Conservation (phyloP, 805 yeast species). For the Torulaspora maleeae region DNA sequence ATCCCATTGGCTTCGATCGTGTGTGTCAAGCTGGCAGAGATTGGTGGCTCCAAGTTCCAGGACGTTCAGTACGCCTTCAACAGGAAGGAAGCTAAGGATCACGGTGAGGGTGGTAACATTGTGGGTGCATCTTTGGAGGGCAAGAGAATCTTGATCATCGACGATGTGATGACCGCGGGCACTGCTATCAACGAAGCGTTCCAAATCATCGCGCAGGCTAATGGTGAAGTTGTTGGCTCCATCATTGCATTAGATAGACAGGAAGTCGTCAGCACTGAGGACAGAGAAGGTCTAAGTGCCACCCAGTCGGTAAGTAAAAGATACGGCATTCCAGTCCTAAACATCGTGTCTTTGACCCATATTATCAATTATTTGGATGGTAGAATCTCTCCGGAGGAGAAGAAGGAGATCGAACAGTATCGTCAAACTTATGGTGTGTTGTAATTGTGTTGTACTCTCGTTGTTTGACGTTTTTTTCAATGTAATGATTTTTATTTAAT, state of each 20-base stretch:
- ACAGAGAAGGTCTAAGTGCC: constrained; percentile 52
- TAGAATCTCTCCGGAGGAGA: constrained; percentile 54
- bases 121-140: constrained; percentile 77
- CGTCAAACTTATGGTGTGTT: constrained; percentile 39
- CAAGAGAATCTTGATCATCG: constrained; percentile 78
- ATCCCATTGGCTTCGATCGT: constrained; percentile 93
- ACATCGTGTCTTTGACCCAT: constrained; percentile 73
- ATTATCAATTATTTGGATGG: constrained; percentile 59
- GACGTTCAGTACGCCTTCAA: constrained; percentile 85
- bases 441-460: constrained; percentile 1
- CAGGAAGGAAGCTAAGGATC: constrained; percentile 94
- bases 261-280: constrained; percentile 69
- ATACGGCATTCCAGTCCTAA: constrained; percentile 75
- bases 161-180: constrained; percentile 98
- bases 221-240: constrained; percentile 75
- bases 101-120: constrained; percentile 95
- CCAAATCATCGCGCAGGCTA: constrained; percentile 61
- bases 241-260: constrained; percentile 93
- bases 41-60: constrained; percentile 74
- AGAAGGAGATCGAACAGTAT: constrained; percentile 55
- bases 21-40: constrained; percentile 85
- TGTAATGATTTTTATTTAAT: constrained; percentile 11
- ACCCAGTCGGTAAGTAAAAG: constrained; percentile 71
- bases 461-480: constrained; percentile 6
- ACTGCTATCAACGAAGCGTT: constrained; percentile 96